Percentiles rank a stretch among this genome's conserved stretches.
These are phyloP conservation scores for Telfairia occidentalis DNA, from an alignment of 331 rosid genomes.

Conservation along the genomic window DNA sequence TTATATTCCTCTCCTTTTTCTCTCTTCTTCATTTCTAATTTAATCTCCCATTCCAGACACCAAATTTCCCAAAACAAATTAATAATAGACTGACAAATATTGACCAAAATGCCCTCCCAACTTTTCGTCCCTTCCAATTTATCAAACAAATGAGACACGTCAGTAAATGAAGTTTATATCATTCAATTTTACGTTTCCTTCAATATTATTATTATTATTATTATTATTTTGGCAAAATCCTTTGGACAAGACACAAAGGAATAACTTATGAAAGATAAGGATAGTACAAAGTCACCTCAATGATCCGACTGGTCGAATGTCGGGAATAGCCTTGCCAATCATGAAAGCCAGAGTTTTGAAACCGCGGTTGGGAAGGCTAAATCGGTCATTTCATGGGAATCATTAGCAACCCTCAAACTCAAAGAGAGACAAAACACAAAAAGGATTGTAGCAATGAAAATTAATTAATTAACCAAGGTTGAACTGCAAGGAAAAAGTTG, in stretches of 20 bases:
- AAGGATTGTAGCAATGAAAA: neutral
- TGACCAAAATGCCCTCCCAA: neutral
- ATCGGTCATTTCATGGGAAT: neutral
- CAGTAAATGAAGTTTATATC: neutral
- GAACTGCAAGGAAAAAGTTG: neutral
- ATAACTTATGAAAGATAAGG: constrained; percentile 2
- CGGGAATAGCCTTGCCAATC: neutral
- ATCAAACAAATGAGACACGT: neutral
- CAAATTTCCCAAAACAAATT: neutral
- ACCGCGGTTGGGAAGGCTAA: neutral
- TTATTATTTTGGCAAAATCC: neutral
- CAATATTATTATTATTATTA: no score
- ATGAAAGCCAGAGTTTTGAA: neutral
- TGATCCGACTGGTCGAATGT: neutral
- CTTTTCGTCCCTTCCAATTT: neutral
- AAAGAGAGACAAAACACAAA: constrained; percentile 8
- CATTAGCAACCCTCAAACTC: neutral
- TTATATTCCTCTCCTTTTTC: neutral
- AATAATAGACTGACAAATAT: neutral
- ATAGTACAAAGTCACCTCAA: constrained; percentile 8
- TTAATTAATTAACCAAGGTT: neutral
- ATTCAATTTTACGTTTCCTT: no score
- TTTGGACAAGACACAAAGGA: neutral
- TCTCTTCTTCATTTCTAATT: constrained; percentile 1
- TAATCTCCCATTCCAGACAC: neutral